phyloP scores from a whole-genome alignment of 371 early-diverging fungal genomes.

The Mucor saturninus region DNA sequence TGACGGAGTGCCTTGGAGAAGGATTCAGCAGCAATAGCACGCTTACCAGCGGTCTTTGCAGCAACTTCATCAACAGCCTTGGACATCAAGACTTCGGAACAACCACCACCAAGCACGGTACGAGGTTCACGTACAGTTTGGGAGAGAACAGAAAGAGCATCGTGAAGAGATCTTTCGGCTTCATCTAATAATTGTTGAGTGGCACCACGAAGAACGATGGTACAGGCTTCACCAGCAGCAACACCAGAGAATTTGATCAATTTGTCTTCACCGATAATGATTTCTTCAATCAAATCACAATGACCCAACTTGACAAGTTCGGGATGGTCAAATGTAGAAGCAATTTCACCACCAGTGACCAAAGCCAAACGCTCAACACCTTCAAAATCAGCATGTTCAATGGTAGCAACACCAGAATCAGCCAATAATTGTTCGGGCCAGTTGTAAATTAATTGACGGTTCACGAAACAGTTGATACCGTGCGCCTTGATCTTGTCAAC shows the following conservation, averaged over 20 bases:
- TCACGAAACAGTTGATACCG: conserved; percentile 99
- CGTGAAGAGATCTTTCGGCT: conserved; percentile 99
- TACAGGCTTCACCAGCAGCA: conserved; percentile 97
- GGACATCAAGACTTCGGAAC: conserved; percentile 98
- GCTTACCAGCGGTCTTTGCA: conserved; percentile 91
- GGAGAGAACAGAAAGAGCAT: conserved; percentile 97
- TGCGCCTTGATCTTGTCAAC: conserved; percentile 97
- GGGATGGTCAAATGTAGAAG: conserved; percentile 98
- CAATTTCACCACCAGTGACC: conserved; percentile 98
- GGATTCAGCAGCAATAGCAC: conserved; percentile 92
- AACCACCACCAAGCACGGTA: conserved; percentile 97
- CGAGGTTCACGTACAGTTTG: conserved; percentile 96
- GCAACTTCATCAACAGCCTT: conserved; percentile 95
- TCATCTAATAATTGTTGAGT: conserved; percentile 98
- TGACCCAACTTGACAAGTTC: conserved; percentile 94
- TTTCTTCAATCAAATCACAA: conserved; percentile 96
- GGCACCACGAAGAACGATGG: conserved; percentile 98
- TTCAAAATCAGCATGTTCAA: conserved; percentile 99
- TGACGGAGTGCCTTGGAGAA: conserved; percentile 97
- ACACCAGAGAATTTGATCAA: conserved; percentile 98
- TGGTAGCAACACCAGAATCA: conserved; percentile 94
- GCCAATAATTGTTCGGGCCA: conserved; percentile 99
- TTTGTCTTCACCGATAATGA: conserved; percentile 97
- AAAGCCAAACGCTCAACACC: conserved; percentile 98
- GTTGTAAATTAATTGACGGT: conserved; percentile 99